Evolutionary conservation across 495 filamentous ascomycete genomes (phyloP), one percentile per base, ranked within the genome.

Genomic region (Lophiotrema nucula): DNA sequence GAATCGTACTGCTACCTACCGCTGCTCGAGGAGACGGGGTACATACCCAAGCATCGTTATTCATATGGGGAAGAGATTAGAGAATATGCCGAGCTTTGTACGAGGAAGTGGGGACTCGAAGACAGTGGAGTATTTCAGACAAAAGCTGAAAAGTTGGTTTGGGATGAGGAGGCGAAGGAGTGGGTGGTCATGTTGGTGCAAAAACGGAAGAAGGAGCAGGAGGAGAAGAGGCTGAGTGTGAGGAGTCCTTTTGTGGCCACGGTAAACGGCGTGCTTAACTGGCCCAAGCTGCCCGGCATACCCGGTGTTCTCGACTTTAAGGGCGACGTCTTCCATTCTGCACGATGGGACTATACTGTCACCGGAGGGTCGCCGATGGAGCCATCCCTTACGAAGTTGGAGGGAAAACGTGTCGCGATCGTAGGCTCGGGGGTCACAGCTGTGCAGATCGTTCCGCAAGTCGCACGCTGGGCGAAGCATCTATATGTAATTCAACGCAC

Each of bases 1-100:
- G 79, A 82, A 65, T 67, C 72, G 37, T 81, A 79, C 52, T 50
- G 67, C 4, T 82, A 82, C 56, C 57, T 86, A 68, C 81, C 83
- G 0, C 62, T 81, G 12, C 68, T 85, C n/a, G 82, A 85, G 37
- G 82, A 84, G 64, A 84, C 75, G 2, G 80, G 76, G 0, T 84
- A 80, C 56, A 70, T 82, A 48, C 82, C 82, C 0, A 73, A 64
- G 21, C 68, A 73, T 15, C 74, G 72, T 43, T 82, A 79, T 51
- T 58, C 71, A 0, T 41, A 67, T 1, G 78, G 78, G 1, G 24
- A 66, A 0, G 81, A 82, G 67, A 69, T 82, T 16, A 68, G 73
- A 2, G 65, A 77, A 27, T 72, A 83, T 58, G 69, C 75, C 10
- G 53, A 77, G 3, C 39, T 41, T 12, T 66, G 77, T 2, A 74